Base-by-base conservation (phyloP, 192 early-diverging fungal genomes). In the Rhizophagus prolifer region DNA sequence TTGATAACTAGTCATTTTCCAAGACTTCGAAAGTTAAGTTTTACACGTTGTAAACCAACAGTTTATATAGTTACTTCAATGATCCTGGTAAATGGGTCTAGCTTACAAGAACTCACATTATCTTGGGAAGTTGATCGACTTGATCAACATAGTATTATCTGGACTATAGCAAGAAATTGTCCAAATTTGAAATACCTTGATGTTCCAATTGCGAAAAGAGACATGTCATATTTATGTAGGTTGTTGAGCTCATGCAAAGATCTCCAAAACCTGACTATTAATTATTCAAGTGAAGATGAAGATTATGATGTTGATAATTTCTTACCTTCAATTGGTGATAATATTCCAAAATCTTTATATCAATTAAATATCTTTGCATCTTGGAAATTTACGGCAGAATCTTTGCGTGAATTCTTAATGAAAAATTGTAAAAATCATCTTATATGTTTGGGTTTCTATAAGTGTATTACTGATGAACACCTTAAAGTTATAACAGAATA, bases 161-260 rank as follows among this genome's bases (percentile, higher is more conserved):
- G 23, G 7, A 5, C 68, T 1, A 47, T 70, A 21, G 38, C 68
- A 4, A 14, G 41, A 1, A 44, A 70, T 47, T 70, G 68, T 47
- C 68, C 68, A 47, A 70, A 70, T 16, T 19, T 70, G 16, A 26
- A 8, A 25, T 47, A 44, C 28, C 26, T 70, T 47, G 44, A 70
- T 25, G 44, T 19, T 14, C 44, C 68, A 9, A 26, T 70, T 25
- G 1, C 16, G 5, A 26, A 25, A 10, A 50, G 14, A 3, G 44
- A 44, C 7, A 2, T 50, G 9, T 7, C 21, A 2, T 1, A 13
- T 28, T 26, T 47, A 26, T 26, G 9, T 70, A n/a, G n/a, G n/a
- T n/a, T n/a, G 4, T 47, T 70, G 26, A 21, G 4, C 5, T 46
- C 23, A 23, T 70, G 68, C 30, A 70, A 12, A 10, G 19, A 26